Conservation (phyloP, 805 yeast genomes). For the Starmera quercuum region DNA sequence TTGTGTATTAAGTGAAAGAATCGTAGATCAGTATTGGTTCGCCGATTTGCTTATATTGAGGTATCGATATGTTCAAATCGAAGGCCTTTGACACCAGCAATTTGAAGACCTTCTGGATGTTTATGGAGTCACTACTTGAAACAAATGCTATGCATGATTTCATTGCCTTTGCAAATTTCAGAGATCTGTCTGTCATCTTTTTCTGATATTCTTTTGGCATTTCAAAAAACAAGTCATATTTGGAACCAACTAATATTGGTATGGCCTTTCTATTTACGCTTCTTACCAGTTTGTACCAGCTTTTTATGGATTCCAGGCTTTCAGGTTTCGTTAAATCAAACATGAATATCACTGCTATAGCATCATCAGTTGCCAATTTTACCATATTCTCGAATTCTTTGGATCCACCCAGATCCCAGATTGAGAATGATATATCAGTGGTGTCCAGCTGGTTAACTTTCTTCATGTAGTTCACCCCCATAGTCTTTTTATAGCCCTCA, state of each 20-base stretch:
- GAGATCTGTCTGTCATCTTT: conserved; percentile 76
- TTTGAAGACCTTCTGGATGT: conserved; percentile 90
- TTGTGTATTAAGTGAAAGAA: no score
- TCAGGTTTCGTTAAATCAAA: conserved; percentile 85
- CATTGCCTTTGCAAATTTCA: conserved; percentile 84
- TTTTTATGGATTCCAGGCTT: conserved; percentile 80
- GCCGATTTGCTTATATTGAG: conserved; percentile 80
- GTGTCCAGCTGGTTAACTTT: conserved; percentile 75
- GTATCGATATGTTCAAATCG: conserved; percentile 65
- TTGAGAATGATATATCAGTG: conserved; percentile 82
- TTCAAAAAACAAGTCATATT: conserved; percentile 81
- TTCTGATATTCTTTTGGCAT: conserved; percentile 73
- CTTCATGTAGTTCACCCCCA: conserved; percentile 95
- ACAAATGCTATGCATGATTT: conserved; percentile 77
- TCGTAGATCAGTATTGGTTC: conserved; percentile 81
- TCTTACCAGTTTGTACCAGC: conserved; percentile 90
- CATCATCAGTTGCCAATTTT: conserved; percentile 85
- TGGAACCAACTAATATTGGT: conserved; percentile 88
- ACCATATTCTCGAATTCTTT: conserved; percentile 92
- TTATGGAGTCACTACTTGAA: conserved; percentile 87
- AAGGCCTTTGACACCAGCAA: conserved; percentile 85
- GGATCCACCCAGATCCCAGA: conserved; percentile 97
- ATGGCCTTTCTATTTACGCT: conserved; percentile 87
- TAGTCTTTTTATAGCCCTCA: conserved; percentile 85
- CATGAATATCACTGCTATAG: conserved; percentile 85